Conservation (phyloP, 768 basidiomycete genomes). For the Piloderma croceum region DNA sequence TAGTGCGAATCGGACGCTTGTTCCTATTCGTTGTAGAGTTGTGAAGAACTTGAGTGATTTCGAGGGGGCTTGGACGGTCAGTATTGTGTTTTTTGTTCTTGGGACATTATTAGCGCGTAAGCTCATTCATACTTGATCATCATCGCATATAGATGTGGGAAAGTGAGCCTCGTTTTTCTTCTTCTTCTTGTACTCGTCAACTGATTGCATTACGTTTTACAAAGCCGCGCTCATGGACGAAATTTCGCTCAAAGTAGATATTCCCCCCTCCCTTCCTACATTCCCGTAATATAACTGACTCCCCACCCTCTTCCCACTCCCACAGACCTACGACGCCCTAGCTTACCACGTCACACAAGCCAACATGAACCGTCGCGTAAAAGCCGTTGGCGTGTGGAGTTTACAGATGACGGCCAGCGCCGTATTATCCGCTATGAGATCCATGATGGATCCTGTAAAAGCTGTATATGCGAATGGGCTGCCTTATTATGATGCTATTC, state of each 20-base stretch:
- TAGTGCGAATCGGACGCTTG: constrained; percentile 88
- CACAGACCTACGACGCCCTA: constrained; percentile 84
- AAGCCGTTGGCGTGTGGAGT: constrained; percentile 90
- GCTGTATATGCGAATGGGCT: not conserved
- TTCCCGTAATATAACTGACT: constrained; percentile 2
- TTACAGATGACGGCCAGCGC: constrained; percentile 89
- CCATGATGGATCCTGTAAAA: constrained; percentile 60
- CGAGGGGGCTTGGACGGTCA: constrained; percentile 93
- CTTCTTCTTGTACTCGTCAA: not conserved
- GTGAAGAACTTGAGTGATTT: constrained; percentile 82
- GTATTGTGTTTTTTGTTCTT: constrained; percentile 25
- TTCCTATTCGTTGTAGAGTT: constrained; percentile 90
- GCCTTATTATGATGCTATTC: too few relatives aligned
- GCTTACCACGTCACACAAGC: constrained; percentile 92
- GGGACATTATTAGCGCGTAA: constrained; percentile 7
- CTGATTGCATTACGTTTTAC: constrained; percentile 12
- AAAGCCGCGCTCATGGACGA: constrained; percentile 91
- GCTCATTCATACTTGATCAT: constrained; percentile 9
- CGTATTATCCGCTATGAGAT: constrained; percentile 73
- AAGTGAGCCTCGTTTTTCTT: constrained; percentile 46
- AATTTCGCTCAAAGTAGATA: constrained; percentile 72
- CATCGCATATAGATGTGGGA: constrained; percentile 71
- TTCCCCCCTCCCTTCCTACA: not conserved
- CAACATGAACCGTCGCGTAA: constrained; percentile 84
- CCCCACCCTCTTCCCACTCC: not conserved